These are phyloP conservation scores for Gnetum montanum DNA, from an alignment of 75 land plant species.

Conservation along the genomic window DNA sequence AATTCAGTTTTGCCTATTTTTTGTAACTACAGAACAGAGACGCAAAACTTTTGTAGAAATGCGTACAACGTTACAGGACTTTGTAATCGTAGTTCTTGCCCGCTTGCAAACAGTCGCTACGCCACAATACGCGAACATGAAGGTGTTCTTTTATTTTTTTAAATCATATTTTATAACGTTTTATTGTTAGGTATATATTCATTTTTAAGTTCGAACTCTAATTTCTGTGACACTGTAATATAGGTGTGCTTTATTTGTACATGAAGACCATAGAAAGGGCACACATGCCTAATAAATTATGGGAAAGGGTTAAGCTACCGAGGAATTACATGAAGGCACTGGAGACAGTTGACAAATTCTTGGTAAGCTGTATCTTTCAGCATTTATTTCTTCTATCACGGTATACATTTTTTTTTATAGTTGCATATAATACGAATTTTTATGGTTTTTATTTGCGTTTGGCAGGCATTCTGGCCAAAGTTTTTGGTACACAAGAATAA, in stretches of 20 bases:
- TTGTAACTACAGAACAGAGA: slow-evolving; percentile 43
- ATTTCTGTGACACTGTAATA: not conserved
- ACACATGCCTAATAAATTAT: slow-evolving; percentile 79
- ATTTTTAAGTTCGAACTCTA: not conserved
- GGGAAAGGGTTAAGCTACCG: slow-evolving; percentile 92
- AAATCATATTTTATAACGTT: not conserved
- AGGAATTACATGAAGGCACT: slow-evolving; percentile 83
- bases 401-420: not conserved
- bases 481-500: slow-evolving; percentile 87
- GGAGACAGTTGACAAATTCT: slow-evolving; percentile 74
- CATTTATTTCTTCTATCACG: not conserved
- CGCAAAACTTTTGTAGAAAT: slow-evolving; percentile 90
- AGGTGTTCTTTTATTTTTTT: slow-evolving; percentile 22
- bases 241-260: slow-evolving; percentile 86
- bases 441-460: slow-evolving; percentile 1
- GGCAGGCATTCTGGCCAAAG: slow-evolving; percentile 86
- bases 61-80: slow-evolving; percentile 92
- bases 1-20: not conserved
- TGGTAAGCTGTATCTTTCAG: slow-evolving; percentile 32
- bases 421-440: not conserved
- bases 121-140: slow-evolving; percentile 91
- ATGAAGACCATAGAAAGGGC: slow-evolving; percentile 97
- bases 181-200: not conserved
- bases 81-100: slow-evolving; percentile 96
- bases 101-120: slow-evolving; percentile 94